Evolutionary conservation across 495 filamentous ascomycete species (phyloP), one percentile per base, ranked within the genome.

Genomic region (Tuber magnatum): DNA sequence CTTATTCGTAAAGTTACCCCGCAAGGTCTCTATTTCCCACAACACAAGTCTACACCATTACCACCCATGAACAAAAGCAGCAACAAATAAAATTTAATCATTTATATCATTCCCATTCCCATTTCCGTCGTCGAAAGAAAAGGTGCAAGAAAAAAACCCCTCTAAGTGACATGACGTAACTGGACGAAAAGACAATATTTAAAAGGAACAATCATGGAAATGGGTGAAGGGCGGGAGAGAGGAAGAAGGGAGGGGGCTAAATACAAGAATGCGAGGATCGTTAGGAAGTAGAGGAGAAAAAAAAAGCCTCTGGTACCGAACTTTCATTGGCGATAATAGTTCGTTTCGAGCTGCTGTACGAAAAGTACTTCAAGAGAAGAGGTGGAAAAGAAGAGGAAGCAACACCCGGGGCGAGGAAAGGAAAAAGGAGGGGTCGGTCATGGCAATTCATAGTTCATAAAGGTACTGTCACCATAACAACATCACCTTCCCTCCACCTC

Each of bases 291-390:
- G 56, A 8, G 42, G 38, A 40, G 61, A 40, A 72, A 71, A 61
- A 69, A 76, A n/a, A n/a, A n/a, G n/a, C n/a, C 73, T 71, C 77
- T 72, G 32, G 56, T 18, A 70, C 72, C 70, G 71, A 65, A 65
- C 56, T 18, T 35, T 28, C 14, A 65, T 65, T 65, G 20, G 28
- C 16, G 28, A 65, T 35, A 65, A 65, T 35, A 20, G 56, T 65
- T 32, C 56, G 56, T 65, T 65, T 65, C 69, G 42, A 24, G 68
- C 80, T 68, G 46, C 70, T 80, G 61, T 71, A 51, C 78, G 35
- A 56, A 43, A 38, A 72, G 35, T 39, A 46, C 24, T 41, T 12
- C 41, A 68, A 68, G n/a, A 41, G 35, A 73, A 78, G 69, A 72
- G 43, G 69, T 73, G 68, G 46, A 69, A 43, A 71, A 32, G 43